These are phyloP conservation scores for Trichoderma gamsii DNA, from an alignment of 495 filamentous ascomycete genomes.

Conservation along the genomic window DNA sequence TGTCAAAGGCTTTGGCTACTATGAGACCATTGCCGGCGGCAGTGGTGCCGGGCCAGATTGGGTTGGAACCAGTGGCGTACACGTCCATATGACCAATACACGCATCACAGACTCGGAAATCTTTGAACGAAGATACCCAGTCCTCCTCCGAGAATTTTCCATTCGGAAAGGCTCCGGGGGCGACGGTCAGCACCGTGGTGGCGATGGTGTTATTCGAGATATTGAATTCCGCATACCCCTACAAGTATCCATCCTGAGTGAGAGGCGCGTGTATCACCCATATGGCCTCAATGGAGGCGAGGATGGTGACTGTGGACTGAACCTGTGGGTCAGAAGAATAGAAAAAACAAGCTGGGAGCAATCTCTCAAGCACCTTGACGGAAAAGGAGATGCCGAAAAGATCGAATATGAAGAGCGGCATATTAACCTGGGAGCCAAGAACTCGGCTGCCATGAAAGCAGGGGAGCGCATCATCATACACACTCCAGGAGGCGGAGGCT, in stretches of 20 bases:
- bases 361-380: conserved; percentile 31
- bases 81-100: conserved; percentile 99
- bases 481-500: conserved; percentile 70
- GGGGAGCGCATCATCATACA: conserved; percentile 79
- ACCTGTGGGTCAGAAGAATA: conserved; percentile 77
- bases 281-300: conserved; percentile 88
- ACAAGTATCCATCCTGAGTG: conserved; percentile 82
- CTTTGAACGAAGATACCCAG: conserved; percentile 91
- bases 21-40: conserved; percentile 94
- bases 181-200: conserved; percentile 68
- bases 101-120: conserved; percentile 93
- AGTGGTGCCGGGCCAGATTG: conserved; percentile 81
- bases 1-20: conserved; percentile 86
- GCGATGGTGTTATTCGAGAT: conserved; percentile 85
- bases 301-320: conserved; percentile 71
- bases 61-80: conserved; percentile 85
- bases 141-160: conserved; percentile 76
- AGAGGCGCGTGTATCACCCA: conserved; percentile 78
- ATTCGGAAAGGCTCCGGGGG: conserved; percentile 67
- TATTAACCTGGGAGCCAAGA: conserved; percentile 89
- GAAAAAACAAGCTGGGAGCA: conserved; percentile 41
- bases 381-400: conserved; percentile 25
- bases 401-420: conserved; percentile 54
- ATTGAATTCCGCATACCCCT: conserved; percentile 91
- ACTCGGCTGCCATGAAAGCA: conserved; percentile 76